Evolutionary conservation across 2,329 filamentous ascomycete genomes (phyloP).

Genomic region (Talaromyces sp.): DNA sequence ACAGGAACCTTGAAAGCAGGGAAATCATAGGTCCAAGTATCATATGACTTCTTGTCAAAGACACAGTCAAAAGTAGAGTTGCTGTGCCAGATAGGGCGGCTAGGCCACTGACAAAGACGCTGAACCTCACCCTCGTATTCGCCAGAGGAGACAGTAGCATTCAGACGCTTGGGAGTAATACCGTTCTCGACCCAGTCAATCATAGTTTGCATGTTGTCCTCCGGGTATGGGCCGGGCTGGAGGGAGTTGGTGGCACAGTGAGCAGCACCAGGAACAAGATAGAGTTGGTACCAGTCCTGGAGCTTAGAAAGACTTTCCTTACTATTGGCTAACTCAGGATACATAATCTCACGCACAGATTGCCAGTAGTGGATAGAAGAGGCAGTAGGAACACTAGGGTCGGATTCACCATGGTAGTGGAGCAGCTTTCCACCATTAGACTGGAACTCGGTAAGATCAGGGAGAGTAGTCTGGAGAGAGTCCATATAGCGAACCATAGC

Average conservation of each 20-base stretch:
- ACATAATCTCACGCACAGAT: conserved; percentile 56
- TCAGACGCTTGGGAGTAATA: conserved; percentile 48
- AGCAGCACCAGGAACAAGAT: conserved; percentile 56
- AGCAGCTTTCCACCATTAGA: conserved; percentile 58
- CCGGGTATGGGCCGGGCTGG: conserved; percentile 50
- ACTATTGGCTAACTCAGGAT: conserved; percentile 43
- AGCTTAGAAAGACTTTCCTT: conserved; percentile 47
- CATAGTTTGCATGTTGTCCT: conserved; percentile 51
- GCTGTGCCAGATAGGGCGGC: conserved; percentile 34
- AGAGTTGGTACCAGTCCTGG: conserved; percentile 59
- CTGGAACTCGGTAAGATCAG: conserved; percentile 57
- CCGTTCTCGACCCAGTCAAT: conserved; percentile 59
- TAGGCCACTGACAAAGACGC: conserved; percentile 40
- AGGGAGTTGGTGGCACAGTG: conserved; percentile 54
- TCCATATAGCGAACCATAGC: conserved; percentile 55
- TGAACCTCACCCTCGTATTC: conserved; percentile 34
- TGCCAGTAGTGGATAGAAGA: conserved; percentile 61
- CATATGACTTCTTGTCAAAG: conserved; percentile 40
- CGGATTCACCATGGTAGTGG: conserved; percentile 62
- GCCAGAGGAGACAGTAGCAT: conserved; percentile 42
- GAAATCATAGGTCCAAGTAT: conserved; percentile 46
- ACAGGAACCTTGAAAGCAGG: conserved; percentile 44
- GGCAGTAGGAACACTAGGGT: conserved; percentile 55
- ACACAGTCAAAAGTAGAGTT: conserved; percentile 42
- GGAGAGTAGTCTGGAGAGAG: conserved; percentile 57